phyloP scores from a whole-genome alignment of 2,329 filamentous ascomycete genomes.

The Lecanosticta acicola region DNA sequence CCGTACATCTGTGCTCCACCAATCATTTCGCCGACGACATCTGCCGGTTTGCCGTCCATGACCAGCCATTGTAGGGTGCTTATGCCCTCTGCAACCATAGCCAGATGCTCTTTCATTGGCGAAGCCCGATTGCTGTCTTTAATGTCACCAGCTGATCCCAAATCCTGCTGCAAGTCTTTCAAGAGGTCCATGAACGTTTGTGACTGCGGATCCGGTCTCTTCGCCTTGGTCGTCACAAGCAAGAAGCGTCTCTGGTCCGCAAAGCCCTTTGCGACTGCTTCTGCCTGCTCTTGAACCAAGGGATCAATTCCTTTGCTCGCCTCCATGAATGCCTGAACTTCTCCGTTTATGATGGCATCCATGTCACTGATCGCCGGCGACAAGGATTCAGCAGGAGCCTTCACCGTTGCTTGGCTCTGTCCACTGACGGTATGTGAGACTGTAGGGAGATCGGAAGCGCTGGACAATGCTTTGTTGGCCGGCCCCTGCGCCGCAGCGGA shows the following conservation, averaged over 20 bases:
- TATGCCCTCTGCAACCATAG: conserved; percentile 83
- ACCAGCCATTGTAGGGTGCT: conserved; percentile 87
- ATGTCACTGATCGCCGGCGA: conserved; percentile 83
- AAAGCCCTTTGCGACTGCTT: conserved; percentile 61
- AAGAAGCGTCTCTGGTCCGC: conserved; percentile 81
- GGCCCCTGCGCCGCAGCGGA: conserved; percentile 15
- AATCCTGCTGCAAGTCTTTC: conserved; percentile 77
- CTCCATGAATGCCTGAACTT: conserved; percentile 72
- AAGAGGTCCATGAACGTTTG: conserved; percentile 68
- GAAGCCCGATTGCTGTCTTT: conserved; percentile 75
- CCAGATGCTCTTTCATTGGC: conserved; percentile 72
- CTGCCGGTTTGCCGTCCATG: conserved; percentile 73
- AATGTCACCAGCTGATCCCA: conserved; percentile 72
- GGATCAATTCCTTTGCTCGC: conserved; percentile 73
- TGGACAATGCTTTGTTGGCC: conserved; percentile 28
- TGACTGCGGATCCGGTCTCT: conserved; percentile 76
- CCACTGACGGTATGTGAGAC: conserved; percentile 12
- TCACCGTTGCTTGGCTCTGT: conserved; percentile 26
- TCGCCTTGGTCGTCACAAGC: conserved; percentile 80
- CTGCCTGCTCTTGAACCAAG: conserved; percentile 60
- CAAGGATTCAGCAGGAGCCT: conserved; percentile 44
- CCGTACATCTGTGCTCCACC: conserved; percentile 88
- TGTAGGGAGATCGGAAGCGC: conserved; percentile 26
- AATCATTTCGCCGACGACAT: conserved; percentile 77
- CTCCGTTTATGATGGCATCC: conserved; percentile 66